phyloP scores from a whole-genome alignment of 768 basidiomycete species.

The Candolleomyces aberdarensis region DNA sequence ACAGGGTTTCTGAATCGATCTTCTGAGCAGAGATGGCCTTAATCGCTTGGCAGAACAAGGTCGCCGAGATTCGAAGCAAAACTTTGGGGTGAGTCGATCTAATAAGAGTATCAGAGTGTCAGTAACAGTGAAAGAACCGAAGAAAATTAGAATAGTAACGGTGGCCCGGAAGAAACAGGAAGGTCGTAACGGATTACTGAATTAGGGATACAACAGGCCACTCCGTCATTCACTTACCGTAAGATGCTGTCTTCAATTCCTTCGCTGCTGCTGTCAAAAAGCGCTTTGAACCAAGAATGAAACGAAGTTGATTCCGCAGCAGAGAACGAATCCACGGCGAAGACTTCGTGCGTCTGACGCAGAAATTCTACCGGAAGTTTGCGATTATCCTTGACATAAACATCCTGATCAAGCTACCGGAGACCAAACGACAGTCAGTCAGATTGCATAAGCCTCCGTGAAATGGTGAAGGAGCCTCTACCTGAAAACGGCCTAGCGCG shows the following conservation, averaged over 20 bases:
- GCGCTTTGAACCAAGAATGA: conserved; percentile 66
- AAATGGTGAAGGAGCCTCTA: conserved; percentile 15
- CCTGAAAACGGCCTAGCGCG: conserved; percentile 63
- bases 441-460: not conserved
- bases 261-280: conserved; percentile 75
- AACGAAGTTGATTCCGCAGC: conserved; percentile 44
- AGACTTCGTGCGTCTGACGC: conserved; percentile 42
- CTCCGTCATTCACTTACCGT: conserved; percentile 33
- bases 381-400: conserved; percentile 44
- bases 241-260: conserved; percentile 82
- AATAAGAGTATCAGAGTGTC: not conserved
- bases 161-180: not conserved
- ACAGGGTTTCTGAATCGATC: conserved; percentile 64
- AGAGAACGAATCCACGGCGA: conserved; percentile 37
- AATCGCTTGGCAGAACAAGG: conserved; percentile 65
- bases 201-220: not conserved
- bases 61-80: conserved; percentile 63
- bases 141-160: not conserved
- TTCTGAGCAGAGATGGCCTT: conserved; percentile 41
- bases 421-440: conserved; percentile 2
- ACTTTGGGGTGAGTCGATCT: conserved; percentile 72
- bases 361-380: conserved; percentile 51
- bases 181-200: too few species aligned
- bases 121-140: not conserved
- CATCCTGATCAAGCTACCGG: conserved; percentile 45